Percentiles rank a stretch among this genome's conserved stretches.
These are phyloP conservation scores for Bombardia bombarda DNA, from an alignment of 495 filamentous ascomycete species.

Conservation along the genomic window DNA sequence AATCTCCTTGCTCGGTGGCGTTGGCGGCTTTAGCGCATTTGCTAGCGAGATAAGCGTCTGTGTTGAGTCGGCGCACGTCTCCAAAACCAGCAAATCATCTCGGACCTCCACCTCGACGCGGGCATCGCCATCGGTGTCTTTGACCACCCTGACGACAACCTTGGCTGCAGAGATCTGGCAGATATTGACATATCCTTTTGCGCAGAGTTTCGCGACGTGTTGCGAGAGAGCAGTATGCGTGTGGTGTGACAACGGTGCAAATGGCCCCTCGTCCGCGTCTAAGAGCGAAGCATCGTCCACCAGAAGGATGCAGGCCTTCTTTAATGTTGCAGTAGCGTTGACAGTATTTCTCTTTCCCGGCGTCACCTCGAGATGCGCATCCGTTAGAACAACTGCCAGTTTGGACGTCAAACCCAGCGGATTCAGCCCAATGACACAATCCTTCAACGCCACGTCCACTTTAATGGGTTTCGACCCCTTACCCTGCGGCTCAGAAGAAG, in stretches of 20 bases:
- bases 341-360: slow-evolving; percentile 54
- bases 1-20: slow-evolving; percentile 65
- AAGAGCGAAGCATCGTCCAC: slow-evolving; percentile 65
- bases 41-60: slow-evolving; percentile 79
- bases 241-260: slow-evolving; percentile 30
- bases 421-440: slow-evolving; percentile 80
- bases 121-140: slow-evolving; percentile 46
- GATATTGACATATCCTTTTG: slow-evolving; percentile 73
- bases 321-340: slow-evolving; percentile 56
- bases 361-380: slow-evolving; percentile 56
- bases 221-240: slow-evolving; percentile 42
- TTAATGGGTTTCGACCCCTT: slow-evolving; percentile 42
- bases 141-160: slow-evolving; percentile 46
- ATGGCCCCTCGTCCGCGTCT: slow-evolving; percentile 36
- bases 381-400: slow-evolving; percentile 66
- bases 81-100: slow-evolving; percentile 81
- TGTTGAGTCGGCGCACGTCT: slow-evolving; percentile 95
- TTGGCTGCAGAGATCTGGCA: slow-evolving; percentile 76
- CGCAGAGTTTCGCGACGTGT: slow-evolving; percentile 58
- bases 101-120: slow-evolving; percentile 71
- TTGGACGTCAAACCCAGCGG: slow-evolving; percentile 69
- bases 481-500: slow-evolving; percentile 9
- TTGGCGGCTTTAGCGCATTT: slow-evolving; percentile 75
- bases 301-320: slow-evolving; percentile 73
- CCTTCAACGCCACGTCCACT: slow-evolving; percentile 64